These are phyloP conservation scores for Camellia lanceoleosa DNA, from an alignment of 148 eudicot genomes.

Conservation along the genomic window DNA sequence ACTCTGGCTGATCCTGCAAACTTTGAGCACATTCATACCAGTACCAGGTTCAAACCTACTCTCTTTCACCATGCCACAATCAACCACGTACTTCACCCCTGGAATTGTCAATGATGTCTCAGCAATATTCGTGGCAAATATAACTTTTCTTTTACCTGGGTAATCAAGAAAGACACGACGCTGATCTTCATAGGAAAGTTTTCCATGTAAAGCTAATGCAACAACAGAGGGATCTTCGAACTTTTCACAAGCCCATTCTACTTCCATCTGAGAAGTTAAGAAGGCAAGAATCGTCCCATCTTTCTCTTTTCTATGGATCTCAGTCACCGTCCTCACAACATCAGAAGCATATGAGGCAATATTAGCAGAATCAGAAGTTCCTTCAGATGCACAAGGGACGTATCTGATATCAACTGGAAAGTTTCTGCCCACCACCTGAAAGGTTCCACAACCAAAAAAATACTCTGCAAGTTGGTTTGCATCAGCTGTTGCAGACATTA, in stretches of 20 bases:
- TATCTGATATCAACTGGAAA: slow-evolving; percentile 81
- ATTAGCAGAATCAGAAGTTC: slow-evolving; percentile 29
- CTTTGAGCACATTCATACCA: slow-evolving; percentile 88
- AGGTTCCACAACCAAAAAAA: slow-evolving; percentile 67
- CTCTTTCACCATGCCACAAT: slow-evolving; percentile 91
- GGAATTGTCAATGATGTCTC: slow-evolving; percentile 96
- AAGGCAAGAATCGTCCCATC: slow-evolving; percentile 88
- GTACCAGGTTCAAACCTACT: slow-evolving; percentile 76
- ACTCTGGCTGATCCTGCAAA: slow-evolving; percentile 78
- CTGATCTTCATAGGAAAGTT: slow-evolving; percentile 75
- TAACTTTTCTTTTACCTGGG: slow-evolving; percentile 74
- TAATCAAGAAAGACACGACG: slow-evolving; percentile 54
- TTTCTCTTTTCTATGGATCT: slow-evolving; percentile 64
- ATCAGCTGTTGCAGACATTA: slow-evolving; percentile 97
- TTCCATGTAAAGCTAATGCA: slow-evolving; percentile 83
- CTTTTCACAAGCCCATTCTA: slow-evolving; percentile 89
- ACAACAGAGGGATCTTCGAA: slow-evolving; percentile 40
- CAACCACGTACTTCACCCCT: slow-evolving; percentile 88
- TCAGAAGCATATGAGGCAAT: slow-evolving; percentile 57
- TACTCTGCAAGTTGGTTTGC: slow-evolving; percentile 73
- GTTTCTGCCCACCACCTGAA: slow-evolving; percentile 70
- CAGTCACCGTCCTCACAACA: slow-evolving; percentile 57
- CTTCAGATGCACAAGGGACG: slow-evolving; percentile 46
- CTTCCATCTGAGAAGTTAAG: slow-evolving; percentile 86
- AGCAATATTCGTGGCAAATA: slow-evolving; percentile 91